Conservation (phyloP, 2,329 filamentous ascomycete species). For the Aspergillus fischeri region DNA sequence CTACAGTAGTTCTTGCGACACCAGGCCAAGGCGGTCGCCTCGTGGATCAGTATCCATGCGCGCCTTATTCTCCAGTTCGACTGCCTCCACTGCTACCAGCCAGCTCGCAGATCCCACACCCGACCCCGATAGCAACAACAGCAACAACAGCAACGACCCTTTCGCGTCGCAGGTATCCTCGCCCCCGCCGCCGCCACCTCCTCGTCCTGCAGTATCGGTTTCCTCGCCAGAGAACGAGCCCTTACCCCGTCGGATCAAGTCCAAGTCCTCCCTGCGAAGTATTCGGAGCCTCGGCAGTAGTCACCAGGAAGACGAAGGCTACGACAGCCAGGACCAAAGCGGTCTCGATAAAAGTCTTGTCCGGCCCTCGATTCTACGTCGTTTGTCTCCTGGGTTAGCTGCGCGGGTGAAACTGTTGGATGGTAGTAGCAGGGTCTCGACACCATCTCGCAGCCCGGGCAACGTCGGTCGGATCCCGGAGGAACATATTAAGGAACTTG, state of each 20-base stretch:
- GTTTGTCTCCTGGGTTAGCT: slow-evolving; percentile 40
- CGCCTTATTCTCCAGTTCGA: slow-evolving; percentile 32
- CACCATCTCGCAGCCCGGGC: slow-evolving; percentile 20
- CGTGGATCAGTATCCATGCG: slow-evolving; percentile 31
- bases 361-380: slow-evolving; percentile 37
- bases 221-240: slow-evolving; percentile 26
- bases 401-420: slow-evolving; percentile 41
- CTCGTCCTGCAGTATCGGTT: slow-evolving; percentile 25
- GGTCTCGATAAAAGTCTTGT: slow-evolving; percentile 25
- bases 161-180: slow-evolving; percentile 24
- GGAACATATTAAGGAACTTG: slow-evolving; percentile 39
- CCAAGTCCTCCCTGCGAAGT: slow-evolving; percentile 35
- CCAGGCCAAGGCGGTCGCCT: slow-evolving; percentile 19
- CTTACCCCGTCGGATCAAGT: slow-evolving; percentile 29
- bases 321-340: slow-evolving; percentile 15
- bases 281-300: slow-evolving; percentile 33
- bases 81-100: slow-evolving; percentile 24
- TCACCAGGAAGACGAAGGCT: slow-evolving; percentile 26
- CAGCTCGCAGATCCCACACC: slow-evolving; percentile 21
- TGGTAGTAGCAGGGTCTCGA: slow-evolving; percentile 28
- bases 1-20: neutral
- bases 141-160: slow-evolving; percentile 10
- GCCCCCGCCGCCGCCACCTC: slow-evolving; percentile 21
- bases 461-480: slow-evolving; percentile 39
- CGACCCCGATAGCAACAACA: slow-evolving; percentile 16